Percentiles rank a stretch among this genome's conserved stretches.
These are phyloP conservation scores for Mesembryanthemum crystallinum DNA, from an alignment of 148 eudicot genomes.

Conservation along the genomic window DNA sequence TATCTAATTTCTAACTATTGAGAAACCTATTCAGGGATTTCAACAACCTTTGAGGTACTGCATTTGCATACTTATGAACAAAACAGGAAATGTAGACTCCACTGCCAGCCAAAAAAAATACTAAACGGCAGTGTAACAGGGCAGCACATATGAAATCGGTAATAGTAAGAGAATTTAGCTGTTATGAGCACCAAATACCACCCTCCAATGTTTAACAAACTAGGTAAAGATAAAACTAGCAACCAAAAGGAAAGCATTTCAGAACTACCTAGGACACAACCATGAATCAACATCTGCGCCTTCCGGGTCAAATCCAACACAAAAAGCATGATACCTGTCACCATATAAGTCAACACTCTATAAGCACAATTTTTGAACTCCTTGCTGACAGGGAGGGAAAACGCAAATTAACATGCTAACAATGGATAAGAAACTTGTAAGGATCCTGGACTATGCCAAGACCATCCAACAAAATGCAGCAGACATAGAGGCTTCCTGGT, in stretches of 20 bases:
- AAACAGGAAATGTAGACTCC: background rate
- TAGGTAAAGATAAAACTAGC: background rate
- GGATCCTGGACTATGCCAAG: background rate
- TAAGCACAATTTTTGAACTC: slow-evolving; percentile 2
- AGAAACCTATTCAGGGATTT: background rate
- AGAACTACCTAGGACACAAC: slow-evolving; percentile 90
- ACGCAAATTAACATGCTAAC: background rate
- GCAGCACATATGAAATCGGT: background rate
- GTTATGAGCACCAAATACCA: background rate
- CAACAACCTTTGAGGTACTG: background rate
- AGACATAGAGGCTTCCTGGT: background rate
- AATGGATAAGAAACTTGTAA: background rate
- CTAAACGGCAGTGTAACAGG: background rate
- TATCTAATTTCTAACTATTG: background rate
- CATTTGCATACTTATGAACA: background rate
- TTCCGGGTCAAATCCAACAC: slow-evolving; percentile 95
- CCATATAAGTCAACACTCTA: slow-evolving; percentile 30
- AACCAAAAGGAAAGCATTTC: background rate
- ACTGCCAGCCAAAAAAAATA: background rate
- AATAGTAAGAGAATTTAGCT: background rate
- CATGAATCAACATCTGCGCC: slow-evolving; percentile 72
- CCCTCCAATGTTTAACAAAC: background rate
- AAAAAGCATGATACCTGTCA: slow-evolving; percentile 92
- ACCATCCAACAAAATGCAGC: background rate
- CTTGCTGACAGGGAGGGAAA: background rate